Base-by-base conservation (phyloP, 2,329 filamentous ascomycete species). In the Colletotrichum navitas region DNA sequence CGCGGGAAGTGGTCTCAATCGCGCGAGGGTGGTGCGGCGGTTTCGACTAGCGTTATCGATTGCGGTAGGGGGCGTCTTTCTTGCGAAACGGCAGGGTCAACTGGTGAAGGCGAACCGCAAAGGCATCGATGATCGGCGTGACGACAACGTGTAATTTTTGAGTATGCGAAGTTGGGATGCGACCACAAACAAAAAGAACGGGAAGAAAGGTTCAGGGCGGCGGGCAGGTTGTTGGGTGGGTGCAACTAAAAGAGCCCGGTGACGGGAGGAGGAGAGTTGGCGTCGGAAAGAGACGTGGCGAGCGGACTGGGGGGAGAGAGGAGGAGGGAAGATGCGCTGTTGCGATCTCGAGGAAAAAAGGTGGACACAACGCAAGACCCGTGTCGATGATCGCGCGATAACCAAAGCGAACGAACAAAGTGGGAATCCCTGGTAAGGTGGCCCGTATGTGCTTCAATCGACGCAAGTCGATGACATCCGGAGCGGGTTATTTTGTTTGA, bases 91-190 rank as follows among this genome's bases (percentile, higher is more conserved):
- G 59, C 26, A 55, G 67, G 66, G 70, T 72, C 66, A 72, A 71
- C 67, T 66, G 67, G 55, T 56, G 60, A 71, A 49, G 39, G 52
- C 55, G 24, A 49, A 63, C 62, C 61, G 61, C 59, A 61, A 71
- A 72, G 61, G 70, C 70, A 72, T 72, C 66, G 70, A 71, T 72
- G 67, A 72, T 71, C 70, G 66, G 63, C 70, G 70, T 61, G 66
- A 63, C 49, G 55, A 56, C 55, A 60, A 72, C 34, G 70, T 56
- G 59, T 58, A 49, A 60, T 66, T 52, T 29, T 66, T 72, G 54
- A 61, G 32, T 66, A 62, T 41, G 62, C 6, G 61, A 62, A 56
- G 70, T 66, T 56, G 67, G 66, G 67, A 70, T 72, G 70, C 70
- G 70, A 71, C 67, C 24, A 58, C 66, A 72, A 61, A 66, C 49